phyloP scores from a whole-genome alignment of 495 filamentous ascomycete genomes.

The Lineolata rhizophorae region DNA sequence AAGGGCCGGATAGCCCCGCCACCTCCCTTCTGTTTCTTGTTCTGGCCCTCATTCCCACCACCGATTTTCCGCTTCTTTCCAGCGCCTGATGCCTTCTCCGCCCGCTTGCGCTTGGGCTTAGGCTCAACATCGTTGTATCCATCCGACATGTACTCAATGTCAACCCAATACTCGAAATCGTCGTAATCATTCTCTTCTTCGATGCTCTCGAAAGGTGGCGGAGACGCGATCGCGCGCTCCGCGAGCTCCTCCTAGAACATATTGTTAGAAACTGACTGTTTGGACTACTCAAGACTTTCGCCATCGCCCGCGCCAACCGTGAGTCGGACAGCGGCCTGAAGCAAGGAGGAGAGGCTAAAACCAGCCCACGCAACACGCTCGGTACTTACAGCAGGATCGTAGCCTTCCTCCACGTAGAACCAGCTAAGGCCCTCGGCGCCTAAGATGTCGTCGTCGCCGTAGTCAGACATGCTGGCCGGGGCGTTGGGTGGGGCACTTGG shows the following conservation, averaged over 20 bases:
- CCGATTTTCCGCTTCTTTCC: constrained; percentile 8
- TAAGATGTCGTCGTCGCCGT: constrained; percentile 9
- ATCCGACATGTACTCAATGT: constrained; percentile 18
- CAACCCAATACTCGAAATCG: constrained; percentile 14
- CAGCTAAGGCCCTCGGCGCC: constrained; percentile 13
- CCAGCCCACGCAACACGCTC: background rate
- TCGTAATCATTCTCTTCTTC: constrained; percentile 11
- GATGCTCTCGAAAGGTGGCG: constrained; percentile 8
- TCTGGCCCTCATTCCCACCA: constrained; percentile 2
- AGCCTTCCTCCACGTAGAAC: constrained; percentile 19
- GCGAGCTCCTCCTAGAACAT: constrained; percentile 17
- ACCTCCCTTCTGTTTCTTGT: constrained; percentile 7
- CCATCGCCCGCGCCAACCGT: background rate
- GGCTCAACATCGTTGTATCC: constrained; percentile 14
- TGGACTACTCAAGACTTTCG: no score
- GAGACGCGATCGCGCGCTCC: constrained; percentile 18
- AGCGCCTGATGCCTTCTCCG: constrained; percentile 1
- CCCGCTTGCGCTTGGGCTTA: background rate
- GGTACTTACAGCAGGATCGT: constrained; percentile 12
- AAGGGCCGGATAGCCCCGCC: background rate
- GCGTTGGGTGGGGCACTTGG: background rate
- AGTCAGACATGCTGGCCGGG: constrained; percentile 8
- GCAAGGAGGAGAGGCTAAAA: no score
- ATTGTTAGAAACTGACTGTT: constrained; percentile 2
- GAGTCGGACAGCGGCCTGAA: background rate